phyloP scores from a whole-genome alignment of 2,329 filamentous ascomycete species.

The Colletotrichum lupini region DNA sequence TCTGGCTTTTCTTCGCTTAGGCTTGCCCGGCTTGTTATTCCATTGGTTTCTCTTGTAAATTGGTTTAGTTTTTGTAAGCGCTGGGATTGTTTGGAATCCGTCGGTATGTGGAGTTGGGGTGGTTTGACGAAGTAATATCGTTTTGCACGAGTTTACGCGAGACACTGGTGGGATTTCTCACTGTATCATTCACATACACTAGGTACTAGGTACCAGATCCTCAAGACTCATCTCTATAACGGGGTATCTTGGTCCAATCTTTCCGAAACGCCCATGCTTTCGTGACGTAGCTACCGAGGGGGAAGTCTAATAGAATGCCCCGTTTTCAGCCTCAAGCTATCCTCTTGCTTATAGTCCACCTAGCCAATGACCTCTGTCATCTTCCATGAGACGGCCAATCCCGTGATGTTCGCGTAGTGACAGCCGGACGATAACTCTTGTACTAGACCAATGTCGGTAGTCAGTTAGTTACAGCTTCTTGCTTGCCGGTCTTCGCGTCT shows the following conservation, averaged over 20 bases:
- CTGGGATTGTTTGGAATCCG: background rate
- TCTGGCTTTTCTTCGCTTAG: background rate
- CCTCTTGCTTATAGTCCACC: background rate
- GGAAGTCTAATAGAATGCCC: background rate
- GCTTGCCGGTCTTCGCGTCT: background rate
- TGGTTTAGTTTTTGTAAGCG: background rate
- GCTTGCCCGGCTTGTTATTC: background rate
- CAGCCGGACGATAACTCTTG: background rate
- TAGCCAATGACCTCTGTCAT: background rate
- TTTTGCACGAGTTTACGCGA: constrained; percentile 25
- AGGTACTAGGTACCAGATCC: background rate
- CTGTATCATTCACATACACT: background rate
- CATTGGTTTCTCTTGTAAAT: constrained; percentile 4
- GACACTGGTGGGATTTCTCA: background rate
- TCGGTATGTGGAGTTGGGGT: background rate
- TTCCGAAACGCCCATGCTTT: background rate
- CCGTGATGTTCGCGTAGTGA: background rate
- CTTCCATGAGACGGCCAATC: background rate
- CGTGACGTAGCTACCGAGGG: background rate
- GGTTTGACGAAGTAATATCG: constrained; percentile 8
- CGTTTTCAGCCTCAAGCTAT: background rate
- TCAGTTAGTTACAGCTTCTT: background rate
- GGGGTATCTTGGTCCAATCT: constrained; percentile 12
- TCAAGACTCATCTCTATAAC: background rate
- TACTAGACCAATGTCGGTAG: background rate